Percentiles rank a stretch among this genome's conserved stretches.
Conservation (phyloP, 176 grass and related monocot genomes). For the Musa beccarii region DNA sequence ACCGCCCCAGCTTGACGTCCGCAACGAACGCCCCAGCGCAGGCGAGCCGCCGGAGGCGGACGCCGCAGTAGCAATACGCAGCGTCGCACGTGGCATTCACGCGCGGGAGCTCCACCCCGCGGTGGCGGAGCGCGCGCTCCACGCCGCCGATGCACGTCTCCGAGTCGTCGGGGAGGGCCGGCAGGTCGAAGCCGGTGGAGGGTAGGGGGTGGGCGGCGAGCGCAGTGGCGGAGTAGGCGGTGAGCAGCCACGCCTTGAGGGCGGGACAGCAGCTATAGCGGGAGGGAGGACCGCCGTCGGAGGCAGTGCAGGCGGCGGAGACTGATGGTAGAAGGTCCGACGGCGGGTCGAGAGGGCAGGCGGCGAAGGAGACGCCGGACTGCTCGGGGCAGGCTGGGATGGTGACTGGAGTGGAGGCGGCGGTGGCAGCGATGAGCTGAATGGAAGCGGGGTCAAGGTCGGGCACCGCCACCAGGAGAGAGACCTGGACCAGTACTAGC, state of each 20-base stretch:
- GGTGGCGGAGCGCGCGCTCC: slow-evolving; percentile 3
- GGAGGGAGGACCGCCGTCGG: neutral
- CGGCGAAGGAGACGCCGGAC: neutral
- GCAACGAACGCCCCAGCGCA: slow-evolving; percentile 16
- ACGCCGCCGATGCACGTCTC: slow-evolving; percentile 9
- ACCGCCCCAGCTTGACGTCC: neutral
- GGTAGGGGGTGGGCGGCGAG: slow-evolving; percentile 6
- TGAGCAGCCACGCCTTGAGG: slow-evolving; percentile 13
- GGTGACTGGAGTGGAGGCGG: neutral
- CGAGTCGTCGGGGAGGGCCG: slow-evolving; percentile 11
- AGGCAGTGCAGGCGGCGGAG: slow-evolving; percentile 1
- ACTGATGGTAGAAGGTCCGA: slow-evolving; percentile 9
- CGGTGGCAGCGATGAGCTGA: neutral
- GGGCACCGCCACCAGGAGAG: neutral
- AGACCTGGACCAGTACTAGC: neutral
- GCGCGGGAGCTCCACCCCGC: slow-evolving; percentile 8
- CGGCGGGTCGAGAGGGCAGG: slow-evolving; percentile 4
- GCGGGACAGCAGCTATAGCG: slow-evolving; percentile 14
- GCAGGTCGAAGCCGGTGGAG: neutral
- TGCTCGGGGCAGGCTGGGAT: slow-evolving; percentile 11
- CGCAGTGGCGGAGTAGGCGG: slow-evolving; percentile 7
- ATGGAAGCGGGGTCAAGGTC: slow-evolving; percentile 1
- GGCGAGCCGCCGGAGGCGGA: slow-evolving; percentile 9
- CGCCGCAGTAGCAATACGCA: slow-evolving; percentile 12
- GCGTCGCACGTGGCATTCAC: slow-evolving; percentile 7